phyloP scores from a whole-genome alignment of 2,329 filamentous ascomycete genomes.

The Colletotrichum orbiculare region DNA sequence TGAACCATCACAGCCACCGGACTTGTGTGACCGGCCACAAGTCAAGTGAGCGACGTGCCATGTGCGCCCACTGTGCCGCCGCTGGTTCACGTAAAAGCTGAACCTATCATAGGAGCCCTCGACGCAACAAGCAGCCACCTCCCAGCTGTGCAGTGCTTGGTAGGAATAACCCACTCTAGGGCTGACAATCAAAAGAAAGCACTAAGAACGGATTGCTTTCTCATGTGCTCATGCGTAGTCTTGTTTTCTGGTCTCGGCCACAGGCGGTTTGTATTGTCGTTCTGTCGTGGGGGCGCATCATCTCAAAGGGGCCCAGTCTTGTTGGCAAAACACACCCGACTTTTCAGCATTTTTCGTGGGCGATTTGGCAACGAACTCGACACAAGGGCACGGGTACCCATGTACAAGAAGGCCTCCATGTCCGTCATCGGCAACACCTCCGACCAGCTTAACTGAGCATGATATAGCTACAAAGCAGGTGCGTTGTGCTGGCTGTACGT shows the following conservation, averaged over 20 bases:
- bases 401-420: constrained; percentile 22
- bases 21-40: constrained; percentile 17
- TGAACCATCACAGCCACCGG: constrained; percentile 10
- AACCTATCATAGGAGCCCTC: constrained; percentile 36
- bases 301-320: constrained; percentile 27
- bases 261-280: not conserved
- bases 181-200: constrained; percentile 32
- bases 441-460: constrained; percentile 19
- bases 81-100: constrained; percentile 28
- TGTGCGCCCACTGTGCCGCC: constrained; percentile 41
- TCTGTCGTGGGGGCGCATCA: constrained; percentile 2
- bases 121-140: constrained; percentile 24
- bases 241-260: too few species aligned
- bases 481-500: constrained; percentile 34
- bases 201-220: too few species aligned
- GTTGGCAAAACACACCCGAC: constrained; percentile 22
- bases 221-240: too few species aligned
- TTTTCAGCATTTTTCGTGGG: constrained; percentile 5
- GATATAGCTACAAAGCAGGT: constrained; percentile 23
- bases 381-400: constrained; percentile 27
- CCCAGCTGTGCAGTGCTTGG: constrained; percentile 10
- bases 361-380: constrained; percentile 24
- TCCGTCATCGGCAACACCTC: constrained; percentile 24
- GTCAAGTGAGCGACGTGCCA: constrained; percentile 46
- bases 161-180: constrained; percentile 21